Conservation (phyloP, 176 grass and related monocot species). For the Calamus simplicifolius region DNA sequence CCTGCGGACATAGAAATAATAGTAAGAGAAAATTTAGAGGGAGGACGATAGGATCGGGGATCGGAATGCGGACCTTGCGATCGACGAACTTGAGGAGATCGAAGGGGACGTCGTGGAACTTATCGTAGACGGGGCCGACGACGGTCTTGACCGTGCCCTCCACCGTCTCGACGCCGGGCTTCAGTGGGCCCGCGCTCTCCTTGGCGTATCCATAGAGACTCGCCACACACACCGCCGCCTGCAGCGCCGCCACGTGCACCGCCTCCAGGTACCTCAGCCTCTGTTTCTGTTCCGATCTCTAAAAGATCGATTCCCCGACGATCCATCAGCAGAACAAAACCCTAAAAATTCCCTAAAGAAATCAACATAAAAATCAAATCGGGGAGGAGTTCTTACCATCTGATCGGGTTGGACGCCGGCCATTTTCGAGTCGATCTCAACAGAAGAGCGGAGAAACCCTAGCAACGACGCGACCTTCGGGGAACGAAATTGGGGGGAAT, state of each 20-base stretch:
- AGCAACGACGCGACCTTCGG: too few species aligned
- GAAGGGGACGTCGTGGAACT: conserved; percentile 55
- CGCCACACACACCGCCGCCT: conserved; percentile 49
- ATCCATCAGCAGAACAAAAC: too few species aligned
- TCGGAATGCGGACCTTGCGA: conserved; percentile 45
- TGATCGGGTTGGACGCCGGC: too few species aligned
- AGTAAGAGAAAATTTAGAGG: background rate
- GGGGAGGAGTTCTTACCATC: too few species aligned
- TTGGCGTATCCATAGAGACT: conserved; percentile 62
- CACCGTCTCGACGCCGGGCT: conserved; percentile 65
- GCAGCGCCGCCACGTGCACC: conserved; percentile 61
- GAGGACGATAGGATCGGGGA: background rate
- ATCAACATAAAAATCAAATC: too few species aligned
- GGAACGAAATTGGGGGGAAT: too few species aligned
- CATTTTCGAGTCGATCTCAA: too few species aligned
- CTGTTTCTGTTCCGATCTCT: conserved; percentile 29
- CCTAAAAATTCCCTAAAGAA: too few species aligned
- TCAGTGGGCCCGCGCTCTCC: conserved; percentile 64
- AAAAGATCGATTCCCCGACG: too few species aligned
- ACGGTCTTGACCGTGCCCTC: conserved; percentile 81
- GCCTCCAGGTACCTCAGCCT: conserved; percentile 79
- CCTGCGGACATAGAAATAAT: conserved; percentile 17
- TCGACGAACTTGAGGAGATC: conserved; percentile 73
- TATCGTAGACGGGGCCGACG: conserved; percentile 73
- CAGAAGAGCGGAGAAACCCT: too few species aligned